Percentiles rank a stretch among this genome's conserved stretches.
Conservation (phyloP, 768 basidiomycete species). For the Suillus brevipes region DNA sequence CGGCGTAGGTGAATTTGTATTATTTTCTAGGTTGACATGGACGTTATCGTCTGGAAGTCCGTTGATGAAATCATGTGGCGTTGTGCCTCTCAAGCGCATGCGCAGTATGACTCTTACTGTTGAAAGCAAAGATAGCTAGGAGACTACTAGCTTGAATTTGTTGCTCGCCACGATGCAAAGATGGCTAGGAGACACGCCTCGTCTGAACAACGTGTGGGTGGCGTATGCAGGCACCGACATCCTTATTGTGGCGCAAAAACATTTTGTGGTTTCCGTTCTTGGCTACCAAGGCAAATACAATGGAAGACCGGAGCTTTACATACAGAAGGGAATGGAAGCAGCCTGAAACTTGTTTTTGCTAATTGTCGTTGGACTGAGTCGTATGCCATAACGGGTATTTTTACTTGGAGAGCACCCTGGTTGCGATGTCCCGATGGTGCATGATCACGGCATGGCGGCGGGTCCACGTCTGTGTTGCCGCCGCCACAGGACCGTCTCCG, state of each 20-base stretch:
- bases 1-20: neutral
- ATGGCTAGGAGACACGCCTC: neutral
- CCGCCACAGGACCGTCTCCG: neutral
- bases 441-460: neutral
- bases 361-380: neutral
- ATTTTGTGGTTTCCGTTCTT: too few relatives aligned
- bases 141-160: neutral
- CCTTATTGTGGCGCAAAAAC: conserved; percentile 1
- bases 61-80: neutral
- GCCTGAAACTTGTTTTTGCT: too few relatives aligned
- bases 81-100: neutral
- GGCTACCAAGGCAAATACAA: too few relatives aligned
- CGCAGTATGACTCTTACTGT: too few relatives aligned
- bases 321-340: neutral
- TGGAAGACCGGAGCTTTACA: too few relatives aligned
- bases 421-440: neutral
- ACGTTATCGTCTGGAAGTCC: neutral
- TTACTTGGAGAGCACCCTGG: conserved; percentile 1
- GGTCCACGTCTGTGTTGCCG: neutral
- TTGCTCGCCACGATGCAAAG: too few relatives aligned
- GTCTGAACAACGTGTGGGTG: conserved; percentile 1
- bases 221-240: conserved; percentile 5
- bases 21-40: neutral
- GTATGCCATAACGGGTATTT: conserved; percentile 20
- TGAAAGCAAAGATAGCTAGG: neutral